Percentiles rank a stretch among this genome's conserved stretches.
phyloP scores from a whole-genome alignment of 768 basidiomycete species.

The Mycena venus region DNA sequence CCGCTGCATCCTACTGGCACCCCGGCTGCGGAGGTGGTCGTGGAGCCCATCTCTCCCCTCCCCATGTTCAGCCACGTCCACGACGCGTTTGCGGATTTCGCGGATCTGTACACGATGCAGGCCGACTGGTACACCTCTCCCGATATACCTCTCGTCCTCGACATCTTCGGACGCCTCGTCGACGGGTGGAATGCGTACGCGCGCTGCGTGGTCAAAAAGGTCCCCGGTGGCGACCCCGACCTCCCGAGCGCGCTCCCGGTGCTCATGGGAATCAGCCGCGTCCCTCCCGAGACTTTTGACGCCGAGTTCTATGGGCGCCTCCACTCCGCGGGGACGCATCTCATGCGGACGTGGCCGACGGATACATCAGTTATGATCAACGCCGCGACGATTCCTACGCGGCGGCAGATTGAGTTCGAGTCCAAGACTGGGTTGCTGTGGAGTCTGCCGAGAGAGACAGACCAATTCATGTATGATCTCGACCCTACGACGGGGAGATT shows the following conservation, averaged over 20 bases:
- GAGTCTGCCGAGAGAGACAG: neutral
- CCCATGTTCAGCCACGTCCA: constrained; percentile 18
- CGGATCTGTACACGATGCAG: neutral
- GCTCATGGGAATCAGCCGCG: constrained; percentile 18
- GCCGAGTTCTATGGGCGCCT: neutral
- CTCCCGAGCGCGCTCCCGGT: constrained; percentile 23
- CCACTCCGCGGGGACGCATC: constrained; percentile 5
- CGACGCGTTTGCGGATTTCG: neutral
- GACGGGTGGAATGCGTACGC: constrained; percentile 6
- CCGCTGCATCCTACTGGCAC: constrained; percentile 17
- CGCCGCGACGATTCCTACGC: neutral
- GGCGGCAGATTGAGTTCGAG: constrained; percentile 17
- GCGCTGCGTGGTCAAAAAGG: constrained; percentile 5
- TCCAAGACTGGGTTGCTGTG: constrained; percentile 12
- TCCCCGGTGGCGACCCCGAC: constrained; percentile 7
- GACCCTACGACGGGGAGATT: constrained; percentile 19
- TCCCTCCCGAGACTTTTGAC: neutral
- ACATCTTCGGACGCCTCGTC: constrained; percentile 16
- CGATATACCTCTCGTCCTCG: constrained; percentile 13
- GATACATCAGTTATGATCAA: neutral
- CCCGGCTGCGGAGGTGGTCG: neutral
- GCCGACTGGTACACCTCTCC: constrained; percentile 20
- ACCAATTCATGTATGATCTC: constrained; percentile 3
- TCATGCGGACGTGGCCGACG: constrained; percentile 11
- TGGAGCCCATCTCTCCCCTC: constrained; percentile 13